Conservation (phyloP, 176 grass and related monocot genomes). For the Tuctoria greenei region DNA sequence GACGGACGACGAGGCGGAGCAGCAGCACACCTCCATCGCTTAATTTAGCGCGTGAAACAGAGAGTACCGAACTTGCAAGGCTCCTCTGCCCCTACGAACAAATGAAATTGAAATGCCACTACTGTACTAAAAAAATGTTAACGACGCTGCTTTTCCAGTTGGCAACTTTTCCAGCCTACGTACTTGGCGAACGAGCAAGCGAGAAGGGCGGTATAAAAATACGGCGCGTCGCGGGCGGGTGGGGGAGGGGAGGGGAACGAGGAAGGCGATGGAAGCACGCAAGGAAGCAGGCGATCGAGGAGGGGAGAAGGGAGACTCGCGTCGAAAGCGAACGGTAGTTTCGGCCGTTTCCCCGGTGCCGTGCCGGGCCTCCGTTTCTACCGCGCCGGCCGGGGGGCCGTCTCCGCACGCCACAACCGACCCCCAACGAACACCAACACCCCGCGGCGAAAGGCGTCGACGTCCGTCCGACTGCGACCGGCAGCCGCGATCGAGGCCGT, state of each 20-base stretch:
- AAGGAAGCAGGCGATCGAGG: constrained; percentile 35
- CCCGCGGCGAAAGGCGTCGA: neutral
- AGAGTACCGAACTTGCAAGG: neutral
- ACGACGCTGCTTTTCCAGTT: neutral
- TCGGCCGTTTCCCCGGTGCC: neutral
- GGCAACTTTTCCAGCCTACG: neutral
- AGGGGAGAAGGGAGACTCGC: neutral
- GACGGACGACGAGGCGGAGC: constrained; percentile 42
- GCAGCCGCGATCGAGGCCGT: neutral
- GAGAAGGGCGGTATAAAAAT: constrained; percentile 29
- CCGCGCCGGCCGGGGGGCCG: neutral
- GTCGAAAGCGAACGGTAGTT: constrained; percentile 30
- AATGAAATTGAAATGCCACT: neutral
- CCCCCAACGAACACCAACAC: neutral
- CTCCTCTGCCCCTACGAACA: neutral
- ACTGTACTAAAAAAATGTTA: neutral
- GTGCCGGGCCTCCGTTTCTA: neutral
- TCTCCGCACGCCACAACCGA: constrained; percentile 29
- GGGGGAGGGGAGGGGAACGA: neutral
- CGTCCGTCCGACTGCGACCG: constrained; percentile 33
- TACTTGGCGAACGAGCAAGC: neutral
- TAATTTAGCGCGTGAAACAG: neutral
- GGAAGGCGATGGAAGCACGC: constrained; percentile 39
- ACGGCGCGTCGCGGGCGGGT: neutral
- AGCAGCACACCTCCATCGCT: constrained; percentile 54